Base-by-base conservation (phyloP, 1,139 yeast species). In the Diutina ranongensis region DNA sequence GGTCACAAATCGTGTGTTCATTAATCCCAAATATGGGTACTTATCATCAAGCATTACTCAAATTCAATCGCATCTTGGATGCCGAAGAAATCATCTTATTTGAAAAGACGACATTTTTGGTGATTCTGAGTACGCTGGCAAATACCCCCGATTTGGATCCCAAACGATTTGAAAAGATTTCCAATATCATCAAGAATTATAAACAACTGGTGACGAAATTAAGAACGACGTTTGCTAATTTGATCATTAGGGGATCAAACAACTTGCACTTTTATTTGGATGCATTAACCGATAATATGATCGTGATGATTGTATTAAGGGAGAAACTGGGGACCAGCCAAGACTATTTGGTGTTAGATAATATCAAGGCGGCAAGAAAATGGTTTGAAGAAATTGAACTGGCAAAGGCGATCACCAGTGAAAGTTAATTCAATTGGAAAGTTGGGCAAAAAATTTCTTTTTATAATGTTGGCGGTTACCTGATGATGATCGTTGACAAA, bases 1-100 rank as follows among this genome's bases (percentile, higher is more conserved):
- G 99, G 99, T 85, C 96, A 3, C 85, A 83, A 47, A 92, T 92
- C 50, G 97, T 92, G 34, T 88, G 97, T 58, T 84, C 97, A 2
- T 71, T 92, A 54, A 89, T 92, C 49, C 97, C 98, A 9, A 92
- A 94, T 59, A 89, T 92, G 78, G 74, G 78, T 45, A 64, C 79
- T 16, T 85, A 88, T 59, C 92, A 89, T 61, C 76, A 77, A 50
- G 85, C 86, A 58, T 67, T 92, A 51, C 66, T 81, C 45, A 82
- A 80, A 55, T 78, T 92, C 58, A 87, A 89, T 53, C 70, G 75
- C 25, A 76, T 86, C 19, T 67, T 89, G 49, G 84, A 84, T 52
- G 96, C 97, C 0, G 86, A 84, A 55, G 97, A 92, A 57, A 88
- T 89, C 46, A 88, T 92, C 9, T 62, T 92, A 46, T 92, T 92